Conservation (phyloP, 495 filamentous ascomycete species). For the Elasticomyces elasticus region DNA sequence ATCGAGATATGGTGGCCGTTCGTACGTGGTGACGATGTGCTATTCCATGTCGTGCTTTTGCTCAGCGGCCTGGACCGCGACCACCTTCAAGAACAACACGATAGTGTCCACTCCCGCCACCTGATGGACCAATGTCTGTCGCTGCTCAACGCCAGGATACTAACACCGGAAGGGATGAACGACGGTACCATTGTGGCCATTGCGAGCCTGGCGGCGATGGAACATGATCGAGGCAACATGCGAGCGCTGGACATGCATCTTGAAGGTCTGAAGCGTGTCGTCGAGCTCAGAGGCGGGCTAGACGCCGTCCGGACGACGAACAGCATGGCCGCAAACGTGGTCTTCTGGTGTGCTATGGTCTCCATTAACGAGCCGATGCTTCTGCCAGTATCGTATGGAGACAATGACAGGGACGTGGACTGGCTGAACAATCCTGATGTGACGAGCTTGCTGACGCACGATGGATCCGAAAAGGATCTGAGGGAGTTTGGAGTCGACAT, state of each 20-base stretch:
- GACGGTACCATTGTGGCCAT: constrained; percentile 14
- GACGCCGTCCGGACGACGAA: constrained; percentile 10
- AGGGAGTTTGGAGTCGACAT: constrained; percentile 8
- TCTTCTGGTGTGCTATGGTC: constrained; percentile 20
- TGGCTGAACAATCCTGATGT: constrained; percentile 5
- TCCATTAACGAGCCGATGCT: constrained; percentile 14
- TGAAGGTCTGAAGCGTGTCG: constrained; percentile 13
- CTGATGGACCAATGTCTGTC: constrained; percentile 12
- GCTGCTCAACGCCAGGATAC: constrained; percentile 7
- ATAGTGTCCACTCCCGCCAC: constrained; percentile 5
- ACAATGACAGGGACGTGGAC: background rate
- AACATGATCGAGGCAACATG: constrained; percentile 17
- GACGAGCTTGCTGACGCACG: constrained; percentile 11
- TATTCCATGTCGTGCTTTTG: constrained; percentile 17
- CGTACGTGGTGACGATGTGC: constrained; percentile 14
- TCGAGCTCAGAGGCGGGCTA: constrained; percentile 15
- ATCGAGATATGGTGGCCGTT: constrained; percentile 22
- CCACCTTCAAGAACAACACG: background rate
- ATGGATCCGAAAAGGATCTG: constrained; percentile 3
- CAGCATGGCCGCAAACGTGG: constrained; percentile 15
- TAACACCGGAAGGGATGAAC: constrained; percentile 3
- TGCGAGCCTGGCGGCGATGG: constrained; percentile 14
- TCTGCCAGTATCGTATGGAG: constrained; percentile 12
- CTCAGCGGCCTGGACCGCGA: constrained; percentile 11
- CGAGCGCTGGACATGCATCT: constrained; percentile 15